Evolutionary conservation across 257 asterid species (phyloP).

Genomic region (Phtheirospermum japonicum): DNA sequence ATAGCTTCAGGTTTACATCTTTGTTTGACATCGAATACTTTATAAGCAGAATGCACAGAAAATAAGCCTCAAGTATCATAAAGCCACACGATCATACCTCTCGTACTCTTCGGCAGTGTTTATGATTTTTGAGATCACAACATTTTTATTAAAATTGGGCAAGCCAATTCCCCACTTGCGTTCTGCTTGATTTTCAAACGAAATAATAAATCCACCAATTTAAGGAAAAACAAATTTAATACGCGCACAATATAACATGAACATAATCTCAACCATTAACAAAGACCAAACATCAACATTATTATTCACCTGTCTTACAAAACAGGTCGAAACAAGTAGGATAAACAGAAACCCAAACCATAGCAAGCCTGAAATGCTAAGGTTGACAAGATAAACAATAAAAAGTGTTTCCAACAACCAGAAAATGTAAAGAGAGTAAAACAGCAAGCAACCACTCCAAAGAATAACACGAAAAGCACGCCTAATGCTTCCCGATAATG

Average conservation of each 20-base stretch:
- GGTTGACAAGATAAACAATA: not conserved
- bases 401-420: not conserved
- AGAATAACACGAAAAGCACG: not conserved
- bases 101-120: too few species aligned
- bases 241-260: not conserved
- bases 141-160: not conserved
- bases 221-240: not conserved
- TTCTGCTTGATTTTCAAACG: too few species aligned
- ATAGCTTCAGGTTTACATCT: too few species aligned
- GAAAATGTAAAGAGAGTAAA: too few species aligned
- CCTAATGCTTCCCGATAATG: constrained; percentile 42
- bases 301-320: not conserved
- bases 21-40: too few species aligned
- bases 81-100: too few species aligned
- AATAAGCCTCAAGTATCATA: too few species aligned
- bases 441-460: not conserved
- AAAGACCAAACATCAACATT: constrained; percentile 2
- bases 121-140: too few species aligned
- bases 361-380: constrained; percentile 16
- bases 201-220: too few species aligned
- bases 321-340: constrained; percentile 20
- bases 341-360: constrained; percentile 15
- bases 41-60: too few species aligned
- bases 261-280: not conserved
- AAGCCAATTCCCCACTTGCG: not conserved